These are phyloP conservation scores for Fraxinus pennsylvanica DNA, from an alignment of 257 asterid species.

Conservation along the genomic window DNA sequence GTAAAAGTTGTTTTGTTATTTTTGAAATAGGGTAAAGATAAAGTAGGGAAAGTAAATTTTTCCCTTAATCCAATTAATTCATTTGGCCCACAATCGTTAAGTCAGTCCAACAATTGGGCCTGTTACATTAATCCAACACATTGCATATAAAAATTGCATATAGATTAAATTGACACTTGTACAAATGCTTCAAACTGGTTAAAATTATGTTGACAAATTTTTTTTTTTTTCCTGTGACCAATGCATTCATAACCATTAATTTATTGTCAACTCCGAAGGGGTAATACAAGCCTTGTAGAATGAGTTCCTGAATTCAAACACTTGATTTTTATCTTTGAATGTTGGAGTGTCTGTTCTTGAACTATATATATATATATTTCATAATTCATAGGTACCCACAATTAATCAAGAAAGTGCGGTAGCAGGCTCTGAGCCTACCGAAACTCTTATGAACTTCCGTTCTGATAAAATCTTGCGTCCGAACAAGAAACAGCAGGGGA, in stretches of 20 bases:
- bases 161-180: no score
- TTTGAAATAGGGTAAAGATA: no score
- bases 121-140: no score
- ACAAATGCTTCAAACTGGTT: background rate
- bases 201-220: background rate
- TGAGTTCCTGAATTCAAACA: background rate
- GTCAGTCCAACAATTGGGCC: no score
- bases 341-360: background rate
- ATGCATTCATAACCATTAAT: background rate
- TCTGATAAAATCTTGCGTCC: conserved; percentile 47
- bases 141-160: background rate
- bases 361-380: no score
- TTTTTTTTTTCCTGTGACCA: background rate
- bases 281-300: background rate
- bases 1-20: no score
- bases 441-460: conserved; percentile 50
- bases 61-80: no score
- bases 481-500: conserved; percentile 41
- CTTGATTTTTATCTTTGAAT: background rate
- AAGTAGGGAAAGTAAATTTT: no score
- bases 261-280: background rate
- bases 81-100: no score
- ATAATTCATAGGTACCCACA: conserved; percentile 47
- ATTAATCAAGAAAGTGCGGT: conserved; percentile 58
- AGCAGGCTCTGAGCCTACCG: conserved; percentile 44